Evolutionary conservation across 352 stramenopile species (phyloP).

Genomic region (Lagenidium sp.): DNA sequence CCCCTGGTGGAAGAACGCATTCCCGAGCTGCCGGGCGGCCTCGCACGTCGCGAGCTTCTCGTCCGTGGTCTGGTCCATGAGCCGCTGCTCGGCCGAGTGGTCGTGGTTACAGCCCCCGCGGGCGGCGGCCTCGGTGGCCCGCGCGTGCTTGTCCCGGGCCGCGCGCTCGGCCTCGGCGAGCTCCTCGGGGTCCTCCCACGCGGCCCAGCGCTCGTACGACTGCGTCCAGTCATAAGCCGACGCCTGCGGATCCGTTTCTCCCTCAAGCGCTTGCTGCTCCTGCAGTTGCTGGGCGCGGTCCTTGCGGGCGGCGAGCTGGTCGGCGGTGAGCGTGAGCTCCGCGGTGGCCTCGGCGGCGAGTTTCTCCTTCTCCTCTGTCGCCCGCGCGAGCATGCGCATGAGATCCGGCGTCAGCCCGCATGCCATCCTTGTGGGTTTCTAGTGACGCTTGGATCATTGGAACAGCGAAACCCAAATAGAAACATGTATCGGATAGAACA

Average conservation of each 20-base stretch:
- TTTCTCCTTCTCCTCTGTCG: slow-evolving; percentile 54
- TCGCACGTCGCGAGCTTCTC: slow-evolving; percentile 58
- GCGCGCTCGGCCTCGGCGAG: slow-evolving; percentile 53
- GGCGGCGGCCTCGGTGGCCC: slow-evolving; percentile 17
- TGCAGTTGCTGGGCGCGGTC: slow-evolving; percentile 17
- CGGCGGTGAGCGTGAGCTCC: slow-evolving; percentile 19
- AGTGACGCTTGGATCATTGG: neutral
- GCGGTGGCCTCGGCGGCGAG: slow-evolving; percentile 20
- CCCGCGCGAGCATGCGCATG: slow-evolving; percentile 52
- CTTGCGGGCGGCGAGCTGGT: slow-evolving; percentile 32
- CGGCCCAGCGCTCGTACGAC: slow-evolving; percentile 73
- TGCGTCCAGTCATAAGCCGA: slow-evolving; percentile 47
- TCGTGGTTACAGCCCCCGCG: slow-evolving; percentile 69
- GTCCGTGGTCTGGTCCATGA: slow-evolving; percentile 78
- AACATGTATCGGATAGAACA: neutral
- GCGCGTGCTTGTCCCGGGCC: slow-evolving; percentile 50
- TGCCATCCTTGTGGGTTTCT: slow-evolving; percentile 25
- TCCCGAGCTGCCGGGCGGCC: slow-evolving; percentile 56
- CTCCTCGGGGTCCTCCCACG: slow-evolving; percentile 75
- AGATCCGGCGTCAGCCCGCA: slow-evolving; percentile 61
- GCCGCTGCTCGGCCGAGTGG: slow-evolving; percentile 79
- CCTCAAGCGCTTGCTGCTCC: slow-evolving; percentile 13
- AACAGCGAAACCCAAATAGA: neutral
- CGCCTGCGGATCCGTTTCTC: neutral
- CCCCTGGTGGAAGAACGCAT: slow-evolving; percentile 67